A percentile compares a stretch with the other conserved stretches of the same genome.
These are phyloP conservation scores for Adansonia gregorii DNA, from an alignment of 441 rosid species.

Conservation along the genomic window DNA sequence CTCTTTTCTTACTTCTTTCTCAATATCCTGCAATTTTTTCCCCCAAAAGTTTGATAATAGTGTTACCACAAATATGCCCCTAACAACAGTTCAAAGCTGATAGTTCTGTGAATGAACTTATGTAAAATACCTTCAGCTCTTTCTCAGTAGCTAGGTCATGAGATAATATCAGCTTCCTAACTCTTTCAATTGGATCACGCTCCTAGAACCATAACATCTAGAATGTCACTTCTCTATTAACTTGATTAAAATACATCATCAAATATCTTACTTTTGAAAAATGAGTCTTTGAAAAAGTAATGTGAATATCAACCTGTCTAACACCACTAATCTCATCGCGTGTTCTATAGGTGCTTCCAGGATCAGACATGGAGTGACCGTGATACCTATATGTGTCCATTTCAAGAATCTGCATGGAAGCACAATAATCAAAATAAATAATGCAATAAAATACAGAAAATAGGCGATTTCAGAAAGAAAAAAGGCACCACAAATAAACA, in stretches of 20 bases:
- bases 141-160: conserved; percentile 93
- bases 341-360: conserved; percentile 98
- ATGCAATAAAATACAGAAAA: background rate
- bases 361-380: conserved; percentile 99
- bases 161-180: conserved; percentile 68
- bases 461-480: background rate
- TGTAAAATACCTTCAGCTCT: conserved; percentile 75
- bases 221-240: background rate
- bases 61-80: background rate
- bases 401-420: conserved; percentile 74
- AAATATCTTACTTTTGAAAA: background rate
- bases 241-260: background rate
- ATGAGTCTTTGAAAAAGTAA: conserved; percentile 7
- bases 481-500: background rate
- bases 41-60: background rate
- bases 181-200: conserved; percentile 92
- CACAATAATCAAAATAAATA: conserved; percentile 29
- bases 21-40: conserved; percentile 63
- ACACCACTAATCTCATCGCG: conserved; percentile 90
- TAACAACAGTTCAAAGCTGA: background rate
- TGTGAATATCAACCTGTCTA: conserved; percentile 67
- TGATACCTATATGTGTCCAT: conserved; percentile 99
- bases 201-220: conserved; percentile 48
- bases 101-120: background rate
- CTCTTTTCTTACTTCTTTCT: conserved; percentile 86